Evolutionary conservation across 495 filamentous ascomycete species (phyloP), one percentile per base, ranked within the genome.

Genomic region (Talaromyces liani): DNA sequence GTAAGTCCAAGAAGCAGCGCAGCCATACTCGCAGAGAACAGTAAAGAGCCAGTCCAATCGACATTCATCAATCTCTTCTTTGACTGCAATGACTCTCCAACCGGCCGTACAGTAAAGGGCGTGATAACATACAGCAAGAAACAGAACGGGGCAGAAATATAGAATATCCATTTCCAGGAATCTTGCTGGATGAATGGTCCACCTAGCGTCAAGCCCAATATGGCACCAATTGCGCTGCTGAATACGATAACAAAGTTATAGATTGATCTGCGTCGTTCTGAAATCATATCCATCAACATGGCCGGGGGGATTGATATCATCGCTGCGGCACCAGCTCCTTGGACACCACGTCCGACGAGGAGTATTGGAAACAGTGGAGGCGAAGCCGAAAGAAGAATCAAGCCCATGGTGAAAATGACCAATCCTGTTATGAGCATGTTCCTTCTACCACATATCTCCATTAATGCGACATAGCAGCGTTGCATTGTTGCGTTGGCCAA

Each of bases 1-100:
- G 80, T 82, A 16, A 86, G 71, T 0, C 81, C 82, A 5, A 87
- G 76, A 10, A 86, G 70, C 56, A 86, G 81, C 9, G 72, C 75
- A 5, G 80, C 82, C 27, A 74, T 59, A 10, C 77, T 72, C 3
- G 68, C 77, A 8, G 80, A 74, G 68, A 85, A 84, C 27, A 82
- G 62, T 1, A 80, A 68, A 1, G 72, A 71, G 4, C 78, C 74
- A 22, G 79, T 65, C 76, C 73, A 80, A 63, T 79, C 77, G 27
- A 49, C 22, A 33, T 53, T 62, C 45, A 62, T 33, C 16, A 79
- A 64, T 3, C 73, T 70, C 31, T 65, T 39, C 18, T 70, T 61
- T 39, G 62, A 63, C 18, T 64, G 34, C 34, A 58, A 27, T 20
- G 14, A 9, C 20, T 73, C 65, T 58, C 64, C 73, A 54, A 67